Evolutionary conservation across 176 grass and related monocot species (phyloP).

Genomic region (Chloris gayana): DNA sequence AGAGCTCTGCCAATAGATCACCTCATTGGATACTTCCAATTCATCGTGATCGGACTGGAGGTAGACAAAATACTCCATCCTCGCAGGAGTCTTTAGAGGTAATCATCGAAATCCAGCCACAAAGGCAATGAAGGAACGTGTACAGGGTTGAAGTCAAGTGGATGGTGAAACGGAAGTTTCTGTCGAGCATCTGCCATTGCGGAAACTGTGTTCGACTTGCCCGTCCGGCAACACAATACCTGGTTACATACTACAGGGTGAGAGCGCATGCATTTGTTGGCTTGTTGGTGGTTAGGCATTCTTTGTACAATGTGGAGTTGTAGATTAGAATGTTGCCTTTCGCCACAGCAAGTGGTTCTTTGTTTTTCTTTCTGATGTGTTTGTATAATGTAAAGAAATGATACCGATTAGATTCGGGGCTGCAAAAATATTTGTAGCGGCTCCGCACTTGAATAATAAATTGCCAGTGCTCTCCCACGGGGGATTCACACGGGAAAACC

Average conservation of each 20-base stretch:
- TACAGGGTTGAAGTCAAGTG: conserved; percentile 4
- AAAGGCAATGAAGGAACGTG: conserved; percentile 28
- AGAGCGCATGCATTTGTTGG: conserved; percentile 21
- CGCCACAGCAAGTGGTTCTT: neutral
- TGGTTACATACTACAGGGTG: neutral
- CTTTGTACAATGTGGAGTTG: conserved; percentile 37
- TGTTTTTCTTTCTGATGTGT: conserved; percentile 16
- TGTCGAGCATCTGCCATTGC: too few relatives aligned
- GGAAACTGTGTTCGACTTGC: too few relatives aligned
- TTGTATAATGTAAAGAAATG: conserved; percentile 46
- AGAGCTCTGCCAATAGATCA: conserved; percentile 48
- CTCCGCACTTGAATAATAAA: conserved; percentile 28
- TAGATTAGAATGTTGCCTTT: conserved; percentile 26
- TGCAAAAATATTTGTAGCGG: conserved; percentile 42
- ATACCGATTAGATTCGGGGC: conserved; percentile 20
- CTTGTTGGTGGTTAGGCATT: conserved; percentile 39
- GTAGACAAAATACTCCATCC: conserved; percentile 46
- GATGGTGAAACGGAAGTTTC: conserved; percentile 5
- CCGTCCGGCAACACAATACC: neutral
- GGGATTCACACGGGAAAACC: neutral
- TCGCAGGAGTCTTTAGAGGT: conserved; percentile 57
- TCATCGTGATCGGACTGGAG: conserved; percentile 47
- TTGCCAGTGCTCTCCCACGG: neutral
- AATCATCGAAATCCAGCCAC: conserved; percentile 49
- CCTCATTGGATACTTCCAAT: conserved; percentile 64